Conservation (phyloP, 106 monocot genomes). For the Dioscorea dumetorum region DNA sequence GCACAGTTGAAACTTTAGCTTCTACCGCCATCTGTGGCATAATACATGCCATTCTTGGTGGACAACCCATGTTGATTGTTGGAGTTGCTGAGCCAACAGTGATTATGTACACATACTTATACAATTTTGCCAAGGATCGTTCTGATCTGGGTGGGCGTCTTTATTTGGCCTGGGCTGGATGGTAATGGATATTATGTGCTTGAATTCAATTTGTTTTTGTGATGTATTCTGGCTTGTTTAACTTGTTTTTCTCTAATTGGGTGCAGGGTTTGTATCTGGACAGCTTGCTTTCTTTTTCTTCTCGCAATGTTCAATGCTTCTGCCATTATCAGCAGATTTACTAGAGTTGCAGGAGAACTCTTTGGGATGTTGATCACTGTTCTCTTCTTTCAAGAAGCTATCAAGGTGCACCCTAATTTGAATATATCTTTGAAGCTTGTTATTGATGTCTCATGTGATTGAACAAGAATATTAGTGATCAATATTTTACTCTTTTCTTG, state of each 20-base stretch:
- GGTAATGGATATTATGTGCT: constrained; percentile 26
- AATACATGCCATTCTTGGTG: constrained; percentile 76
- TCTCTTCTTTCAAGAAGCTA: constrained; percentile 87
- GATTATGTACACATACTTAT: constrained; percentile 89
- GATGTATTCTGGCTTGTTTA: neutral
- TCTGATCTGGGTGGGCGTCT: constrained; percentile 45
- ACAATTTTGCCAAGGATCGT: constrained; percentile 66
- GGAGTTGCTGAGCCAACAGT: constrained; percentile 97
- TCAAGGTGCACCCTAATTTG: constrained; percentile 43
- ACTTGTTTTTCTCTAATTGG: neutral
- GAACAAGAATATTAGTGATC: no score
- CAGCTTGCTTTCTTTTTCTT: constrained; percentile 54
- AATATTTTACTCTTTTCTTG: no score
- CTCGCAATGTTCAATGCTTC: constrained; percentile 80
- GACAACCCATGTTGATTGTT: constrained; percentile 87
- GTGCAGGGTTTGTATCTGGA: constrained; percentile 95
- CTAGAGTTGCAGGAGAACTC: constrained; percentile 86
- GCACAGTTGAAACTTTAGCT: constrained; percentile 63
- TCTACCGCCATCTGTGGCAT: constrained; percentile 74
- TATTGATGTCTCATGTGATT: no score
- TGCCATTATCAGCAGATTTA: constrained; percentile 67
- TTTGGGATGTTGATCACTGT: constrained; percentile 96
- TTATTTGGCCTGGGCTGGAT: constrained; percentile 85
- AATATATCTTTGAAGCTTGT: no score
- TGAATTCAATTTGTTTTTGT: neutral